These are phyloP conservation scores for Aspergillus pseudoglaucus DNA, from an alignment of 2,329 filamentous ascomycete species.

Conservation along the genomic window DNA sequence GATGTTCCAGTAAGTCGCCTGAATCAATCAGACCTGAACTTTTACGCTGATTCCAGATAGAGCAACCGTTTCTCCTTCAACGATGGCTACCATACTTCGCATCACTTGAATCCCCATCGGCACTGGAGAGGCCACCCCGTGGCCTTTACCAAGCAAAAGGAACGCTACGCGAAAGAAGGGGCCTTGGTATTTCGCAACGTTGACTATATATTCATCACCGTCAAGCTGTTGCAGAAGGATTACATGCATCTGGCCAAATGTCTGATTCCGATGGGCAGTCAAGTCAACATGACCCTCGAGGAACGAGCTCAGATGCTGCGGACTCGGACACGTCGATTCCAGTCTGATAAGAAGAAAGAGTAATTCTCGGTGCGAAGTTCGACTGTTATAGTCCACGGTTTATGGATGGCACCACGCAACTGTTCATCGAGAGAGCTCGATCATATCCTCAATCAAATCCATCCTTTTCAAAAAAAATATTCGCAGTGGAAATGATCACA, in stretches of 20 bases:
- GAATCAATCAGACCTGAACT: neutral
- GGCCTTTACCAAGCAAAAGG: conserved; percentile 64
- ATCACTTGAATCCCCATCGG: conserved; percentile 35
- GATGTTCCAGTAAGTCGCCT: conserved; percentile 62
- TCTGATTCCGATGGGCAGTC: conserved; percentile 66
- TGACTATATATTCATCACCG: conserved; percentile 70
- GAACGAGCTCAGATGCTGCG: conserved; percentile 58
- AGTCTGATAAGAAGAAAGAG: conserved; percentile 21
- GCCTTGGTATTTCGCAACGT: conserved; percentile 76
- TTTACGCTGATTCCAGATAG: conserved; percentile 34
- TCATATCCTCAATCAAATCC: too few relatives aligned
- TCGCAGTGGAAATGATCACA: too few relatives aligned
- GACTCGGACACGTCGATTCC: conserved; percentile 60
- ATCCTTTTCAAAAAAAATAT: too few relatives aligned
- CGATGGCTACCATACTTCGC: conserved; percentile 72
- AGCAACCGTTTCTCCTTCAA: conserved; percentile 79
- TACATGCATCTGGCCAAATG: conserved; percentile 64
- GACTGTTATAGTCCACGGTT: too few relatives aligned
- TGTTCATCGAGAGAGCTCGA: too few relatives aligned
- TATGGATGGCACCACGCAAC: too few relatives aligned
- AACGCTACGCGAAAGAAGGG: conserved; percentile 58
- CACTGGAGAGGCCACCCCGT: conserved; percentile 78
- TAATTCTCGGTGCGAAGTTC: neutral
- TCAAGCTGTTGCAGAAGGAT: conserved; percentile 62
- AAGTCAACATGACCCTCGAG: conserved; percentile 59